Evolutionary conservation across 495 filamentous ascomycete genomes (phyloP), one percentile per base, ranked within the genome.

Genomic region (Sphaerosporella brunnea): DNA sequence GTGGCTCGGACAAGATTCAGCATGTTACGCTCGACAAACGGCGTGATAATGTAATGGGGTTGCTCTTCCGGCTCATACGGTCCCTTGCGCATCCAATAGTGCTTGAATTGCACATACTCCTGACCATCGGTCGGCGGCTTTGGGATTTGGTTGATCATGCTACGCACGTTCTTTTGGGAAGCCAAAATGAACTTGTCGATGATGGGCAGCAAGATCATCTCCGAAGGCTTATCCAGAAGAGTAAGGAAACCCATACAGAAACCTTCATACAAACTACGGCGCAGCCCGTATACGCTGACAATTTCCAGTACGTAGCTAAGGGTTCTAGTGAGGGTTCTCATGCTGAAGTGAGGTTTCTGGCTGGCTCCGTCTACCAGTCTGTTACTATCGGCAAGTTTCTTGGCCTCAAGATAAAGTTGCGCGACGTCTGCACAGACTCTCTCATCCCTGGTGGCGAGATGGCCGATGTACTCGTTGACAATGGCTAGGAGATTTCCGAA

Each of bases 211-310:
- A 96, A 66, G n/a, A 80, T 67, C 38, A 69, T 66, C 53, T 88
- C 84, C 0, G 88, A 95, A 20, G 78, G 72, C 56, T 72, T 68
- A 54, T 86, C 75, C 15, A 99, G 68, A 18, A 92, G 69, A 0
- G 92, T 96, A 28, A 92, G 65, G 51, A 96, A 99, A 50, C 84
- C 84, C 92, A 99, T 96, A n/a, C 80, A 86, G 62, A 95, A 96
- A 0, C 92, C 92, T 65, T 99, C 92, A 55, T 81, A 94, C 4
- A 95, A 64, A 21, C 86, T 81, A 52, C 92, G 67, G 5, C 90
- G 76, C 25, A 96, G 65, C n/a, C 83, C 84, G 65, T 93, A 96
- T 2, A 81, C 71, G 2, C 86, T 75, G 0, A 79, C 74, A 51
- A 93, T 82, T 47, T 92, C 80, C 51, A 74, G 72, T 32, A 85